Evolutionary conservation across 75 land plant species (phyloP).

Genomic region (Larix kaempferi): DNA sequence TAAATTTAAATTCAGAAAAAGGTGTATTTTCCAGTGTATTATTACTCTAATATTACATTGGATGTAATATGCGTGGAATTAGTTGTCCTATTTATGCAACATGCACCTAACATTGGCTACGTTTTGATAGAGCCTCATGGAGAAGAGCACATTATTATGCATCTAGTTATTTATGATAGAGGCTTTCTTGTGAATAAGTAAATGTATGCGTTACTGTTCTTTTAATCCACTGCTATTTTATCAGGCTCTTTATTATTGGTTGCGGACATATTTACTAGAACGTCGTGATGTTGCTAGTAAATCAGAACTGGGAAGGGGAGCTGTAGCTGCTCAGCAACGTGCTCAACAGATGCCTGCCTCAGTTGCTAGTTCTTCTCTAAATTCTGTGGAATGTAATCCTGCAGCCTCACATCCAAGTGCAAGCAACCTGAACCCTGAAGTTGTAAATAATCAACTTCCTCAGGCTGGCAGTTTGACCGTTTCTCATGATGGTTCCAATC

Average conservation of each 20-base stretch:
- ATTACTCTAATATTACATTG: background rate
- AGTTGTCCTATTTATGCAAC: background rate
- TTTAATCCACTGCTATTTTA: background rate
- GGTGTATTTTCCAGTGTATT: background rate
- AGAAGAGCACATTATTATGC: too few species aligned
- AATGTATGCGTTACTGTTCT: background rate
- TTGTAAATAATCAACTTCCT: slow-evolving; percentile 43
- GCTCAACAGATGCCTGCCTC: slow-evolving; percentile 40
- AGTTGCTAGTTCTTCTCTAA: slow-evolving; percentile 34
- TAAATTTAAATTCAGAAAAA: background rate
- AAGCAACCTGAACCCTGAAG: slow-evolving; percentile 20
- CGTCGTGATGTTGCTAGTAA: slow-evolving; percentile 94
- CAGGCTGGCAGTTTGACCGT: slow-evolving; percentile 34
- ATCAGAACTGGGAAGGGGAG: slow-evolving; percentile 64
- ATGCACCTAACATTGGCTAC: background rate
- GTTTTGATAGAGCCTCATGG: background rate
- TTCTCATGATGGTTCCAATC: slow-evolving; percentile 59
- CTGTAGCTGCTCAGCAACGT: slow-evolving; percentile 53
- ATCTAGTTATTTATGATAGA: background rate
- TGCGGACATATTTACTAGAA: slow-evolving; percentile 95
- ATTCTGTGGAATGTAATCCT: slow-evolving; percentile 48
- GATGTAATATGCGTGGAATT: background rate
- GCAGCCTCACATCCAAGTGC: slow-evolving; percentile 35
- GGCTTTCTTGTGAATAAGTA: background rate
- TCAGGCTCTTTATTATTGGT: slow-evolving; percentile 98